phyloP scores from a whole-genome alignment of 179 eudicot genomes.

The Camellia oleifera region DNA sequence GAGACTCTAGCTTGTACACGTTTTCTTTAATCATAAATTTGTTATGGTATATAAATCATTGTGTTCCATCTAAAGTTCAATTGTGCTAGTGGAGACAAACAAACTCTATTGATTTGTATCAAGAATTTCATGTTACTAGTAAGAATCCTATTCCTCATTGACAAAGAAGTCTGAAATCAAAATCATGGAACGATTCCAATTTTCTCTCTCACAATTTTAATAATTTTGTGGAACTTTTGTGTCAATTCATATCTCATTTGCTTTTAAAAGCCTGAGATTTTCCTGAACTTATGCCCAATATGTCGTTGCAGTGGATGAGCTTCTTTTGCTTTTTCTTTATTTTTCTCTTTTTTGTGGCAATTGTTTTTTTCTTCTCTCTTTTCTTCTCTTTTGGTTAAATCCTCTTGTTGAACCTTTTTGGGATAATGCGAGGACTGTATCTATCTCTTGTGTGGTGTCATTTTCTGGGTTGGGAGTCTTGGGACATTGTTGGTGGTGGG shows the following conservation, averaged over 20 bases:
- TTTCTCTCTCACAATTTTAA: neutral
- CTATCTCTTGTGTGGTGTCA: neutral
- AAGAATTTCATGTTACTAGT: neutral
- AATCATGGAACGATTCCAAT: neutral
- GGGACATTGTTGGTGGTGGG: slow-evolving; percentile 15
- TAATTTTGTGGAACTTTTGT: neutral
- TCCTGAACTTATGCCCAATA: neutral
- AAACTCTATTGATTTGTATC: neutral
- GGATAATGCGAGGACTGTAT: neutral
- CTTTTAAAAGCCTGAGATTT: neutral
- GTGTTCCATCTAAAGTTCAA: neutral
- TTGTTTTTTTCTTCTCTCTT: neutral
- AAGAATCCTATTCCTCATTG: neutral
- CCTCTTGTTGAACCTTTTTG: neutral
- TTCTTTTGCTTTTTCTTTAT: neutral
- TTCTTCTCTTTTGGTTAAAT: neutral
- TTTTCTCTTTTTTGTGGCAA: neutral
- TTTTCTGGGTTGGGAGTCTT: neutral
- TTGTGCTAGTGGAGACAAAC: neutral
- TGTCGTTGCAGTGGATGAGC: neutral
- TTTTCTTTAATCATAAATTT: neutral
- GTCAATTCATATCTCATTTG: neutral
- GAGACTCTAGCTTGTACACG: neutral
- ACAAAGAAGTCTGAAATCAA: neutral
- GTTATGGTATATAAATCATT: neutral